Evolutionary conservation across 148 eudicot species (phyloP), one percentile per base, ranked within the genome.

Genomic region (Rheum nobile): DNA sequence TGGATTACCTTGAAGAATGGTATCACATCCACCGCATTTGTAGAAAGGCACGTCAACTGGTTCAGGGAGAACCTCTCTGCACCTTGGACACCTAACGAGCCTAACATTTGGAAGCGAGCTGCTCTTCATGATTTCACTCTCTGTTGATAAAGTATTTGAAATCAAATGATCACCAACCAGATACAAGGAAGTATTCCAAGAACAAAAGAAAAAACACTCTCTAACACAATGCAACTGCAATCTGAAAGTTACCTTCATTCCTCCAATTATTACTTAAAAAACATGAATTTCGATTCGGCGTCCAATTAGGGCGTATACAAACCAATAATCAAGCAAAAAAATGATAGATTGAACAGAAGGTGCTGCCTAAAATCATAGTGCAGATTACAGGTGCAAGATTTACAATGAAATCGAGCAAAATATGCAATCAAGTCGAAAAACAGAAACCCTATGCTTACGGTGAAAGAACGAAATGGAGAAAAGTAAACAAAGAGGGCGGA

Each of bases 11-110:
- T 81, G 85, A 77, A 93, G 97, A 75, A 77, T 57, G 32, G 85
- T 83, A 43, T 74, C 83, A 79, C 98, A 93, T 80, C 87, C 91
- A 73, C 95, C 98, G 72, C 98, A 93, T 57, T 74, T 78, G 81
- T 91, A 93, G 52, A 91, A 47, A 48, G 89, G 88, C 77, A 88
- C 74, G 5, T 83, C 81, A 35, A 91, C 71, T 52, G 85, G 79
- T 83, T 91, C 98, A 21, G 77, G 84, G 39, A 93, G 96, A 77
- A 91, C 71, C 77, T 69, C 50, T 13, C 77, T 74, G 81, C 98
- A 93, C 80, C 24, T 86, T 21, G 98, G 98, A 78, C 98, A 93
- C 82, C 73, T 89, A 65, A 93, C 98, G 0, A 82, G 31, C 76
- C 98, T 88, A 74, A 80, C 76, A 46, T 84, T 75, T 9, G 77